Evolutionary conservation across 2,329 filamentous ascomycete species (phyloP).

Genomic region (Aspergillus melleus): DNA sequence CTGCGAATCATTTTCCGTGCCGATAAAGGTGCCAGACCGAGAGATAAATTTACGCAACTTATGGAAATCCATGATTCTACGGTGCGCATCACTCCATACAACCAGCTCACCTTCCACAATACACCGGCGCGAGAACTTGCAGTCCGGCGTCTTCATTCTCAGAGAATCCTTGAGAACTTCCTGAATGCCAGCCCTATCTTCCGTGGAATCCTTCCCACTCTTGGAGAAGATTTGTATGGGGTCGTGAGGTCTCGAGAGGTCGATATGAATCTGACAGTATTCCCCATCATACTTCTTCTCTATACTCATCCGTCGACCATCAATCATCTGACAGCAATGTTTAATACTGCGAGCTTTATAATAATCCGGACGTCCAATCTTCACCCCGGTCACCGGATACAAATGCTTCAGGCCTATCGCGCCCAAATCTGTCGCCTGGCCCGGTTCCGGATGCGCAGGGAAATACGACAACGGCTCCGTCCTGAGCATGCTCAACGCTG

Average conservation of each 20-base stretch:
- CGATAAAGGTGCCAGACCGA: slow-evolving; percentile 69
- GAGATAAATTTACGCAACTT: slow-evolving; percentile 79
- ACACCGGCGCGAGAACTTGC: slow-evolving; percentile 63
- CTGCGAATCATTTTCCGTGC: slow-evolving; percentile 68
- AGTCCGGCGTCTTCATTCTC: slow-evolving; percentile 58
- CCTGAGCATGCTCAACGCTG: slow-evolving; percentile 58
- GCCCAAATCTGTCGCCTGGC: slow-evolving; percentile 29
- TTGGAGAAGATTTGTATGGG: slow-evolving; percentile 85
- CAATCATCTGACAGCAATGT: slow-evolving; percentile 68
- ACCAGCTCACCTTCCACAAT: slow-evolving; percentile 84
- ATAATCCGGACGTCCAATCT: slow-evolving; percentile 65
- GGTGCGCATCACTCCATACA: slow-evolving; percentile 68
- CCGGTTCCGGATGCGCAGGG: slow-evolving; percentile 36
- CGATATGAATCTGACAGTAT: slow-evolving; percentile 85
- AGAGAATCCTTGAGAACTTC: slow-evolving; percentile 65
- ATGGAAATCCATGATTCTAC: slow-evolving; percentile 71
- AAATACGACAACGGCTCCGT: slow-evolving; percentile 36
- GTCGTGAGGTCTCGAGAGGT: slow-evolving; percentile 55
- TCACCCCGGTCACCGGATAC: slow-evolving; percentile 59
- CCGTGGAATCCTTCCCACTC: slow-evolving; percentile 84
- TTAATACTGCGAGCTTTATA: slow-evolving; percentile 70
- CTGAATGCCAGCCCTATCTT: slow-evolving; percentile 65
- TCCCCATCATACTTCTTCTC: slow-evolving; percentile 86
- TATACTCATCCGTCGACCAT: slow-evolving; percentile 64
- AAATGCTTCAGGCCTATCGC: slow-evolving; percentile 44